Evolutionary conservation across 768 basidiomycete species (phyloP), one percentile per base, ranked within the genome.

Genomic region (Coprinellus aureogranulatus): DNA sequence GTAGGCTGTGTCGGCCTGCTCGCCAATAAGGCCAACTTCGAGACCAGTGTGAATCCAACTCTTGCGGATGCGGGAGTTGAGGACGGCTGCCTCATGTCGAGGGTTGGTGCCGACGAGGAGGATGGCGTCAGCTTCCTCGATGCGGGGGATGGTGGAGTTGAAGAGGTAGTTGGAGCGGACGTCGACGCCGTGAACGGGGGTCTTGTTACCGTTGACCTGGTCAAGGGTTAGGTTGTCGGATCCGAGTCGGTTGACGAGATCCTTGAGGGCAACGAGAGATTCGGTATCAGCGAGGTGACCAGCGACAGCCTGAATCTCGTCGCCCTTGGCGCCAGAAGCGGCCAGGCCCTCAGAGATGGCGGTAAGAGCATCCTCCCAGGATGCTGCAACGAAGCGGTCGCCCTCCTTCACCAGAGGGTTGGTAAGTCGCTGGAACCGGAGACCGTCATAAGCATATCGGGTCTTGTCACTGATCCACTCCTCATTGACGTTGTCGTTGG

Each of bases 401-500:
- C 91, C 95, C 55, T 87, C 79, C 70, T 94, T 90, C 61, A 98
- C 76, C 42, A 98, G 82, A 2, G 97, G 97, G 0, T 88, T 88
- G 3, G 95, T 98, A 65, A 99, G 77, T 22, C 96, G 89, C 72
- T 99, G 97, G 81, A 93, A 96, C 67, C 86, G 86, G 30, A 99
- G 82, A 10, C 97, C 97, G 66, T 99, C 97, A 71, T 94, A 90
- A 1, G 96, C 91, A 71, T 94, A 94, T 57, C 97, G 90, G 1
- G 96, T 94, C 82, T 99, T 99, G 81, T 99, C 97, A 72, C 84
- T 94, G 71, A 99, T 96, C 97, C 97, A 98, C 72, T 99, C 97
- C 77, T 99, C 97, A 71, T 99, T 99, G 62, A 99, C 88, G 63
- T 97, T 92, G 72, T 98, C 97, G 70, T 98, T 98, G 51, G 92